phyloP scores from a whole-genome alignment of 768 basidiomycete species.

The Kondoa malvinella region DNA sequence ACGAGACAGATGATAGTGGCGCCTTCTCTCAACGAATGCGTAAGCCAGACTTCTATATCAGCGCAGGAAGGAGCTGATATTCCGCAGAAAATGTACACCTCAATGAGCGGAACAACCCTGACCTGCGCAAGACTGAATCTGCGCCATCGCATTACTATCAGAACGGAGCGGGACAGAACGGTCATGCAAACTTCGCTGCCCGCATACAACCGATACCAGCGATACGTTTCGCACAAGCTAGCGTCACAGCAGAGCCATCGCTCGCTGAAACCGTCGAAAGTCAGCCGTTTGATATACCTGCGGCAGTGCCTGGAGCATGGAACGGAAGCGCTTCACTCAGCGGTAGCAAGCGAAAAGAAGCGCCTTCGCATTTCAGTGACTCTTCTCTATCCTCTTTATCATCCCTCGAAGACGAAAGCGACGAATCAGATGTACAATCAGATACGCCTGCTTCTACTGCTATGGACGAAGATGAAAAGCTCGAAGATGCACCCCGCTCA shows the following conservation, averaged over 20 bases:
- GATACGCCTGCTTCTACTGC: neutral
- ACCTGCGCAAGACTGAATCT: neutral
- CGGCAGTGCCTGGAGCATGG: too few species aligned
- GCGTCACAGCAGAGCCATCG: too few species aligned
- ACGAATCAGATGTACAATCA: neutral
- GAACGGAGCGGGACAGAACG: neutral
- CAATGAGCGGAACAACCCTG: neutral
- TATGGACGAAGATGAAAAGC: neutral
- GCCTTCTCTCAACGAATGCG: conserved; percentile 2
- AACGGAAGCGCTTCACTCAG: neutral
- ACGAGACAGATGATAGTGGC: neutral
- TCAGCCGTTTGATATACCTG: neutral
- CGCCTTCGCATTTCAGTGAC: neutral
- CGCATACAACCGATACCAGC: neutral
- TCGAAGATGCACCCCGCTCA: too few species aligned
- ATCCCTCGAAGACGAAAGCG: neutral
- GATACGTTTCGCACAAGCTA: neutral
- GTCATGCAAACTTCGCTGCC: neutral
- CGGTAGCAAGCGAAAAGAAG: neutral
- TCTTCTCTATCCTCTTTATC: neutral
- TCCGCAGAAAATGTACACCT: neutral
- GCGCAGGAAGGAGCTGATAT: neutral
- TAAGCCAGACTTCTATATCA: neutral
- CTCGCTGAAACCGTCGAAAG: neutral
- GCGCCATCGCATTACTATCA: neutral